Base-by-base conservation (phyloP, 2,329 filamentous ascomycete genomes). In the Penicillium sumatraense region DNA sequence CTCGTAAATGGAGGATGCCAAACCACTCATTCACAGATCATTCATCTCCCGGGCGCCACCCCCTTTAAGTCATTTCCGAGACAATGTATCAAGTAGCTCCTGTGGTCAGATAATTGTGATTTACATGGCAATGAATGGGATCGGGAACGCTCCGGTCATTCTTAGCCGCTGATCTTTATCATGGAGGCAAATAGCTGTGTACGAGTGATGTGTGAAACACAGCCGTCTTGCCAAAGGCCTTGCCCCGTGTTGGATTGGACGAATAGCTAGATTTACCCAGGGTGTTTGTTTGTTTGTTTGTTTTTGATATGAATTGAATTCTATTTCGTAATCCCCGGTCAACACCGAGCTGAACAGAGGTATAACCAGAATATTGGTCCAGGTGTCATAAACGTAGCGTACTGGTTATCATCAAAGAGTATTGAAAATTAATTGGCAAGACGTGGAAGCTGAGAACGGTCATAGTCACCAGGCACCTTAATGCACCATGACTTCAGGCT, bases 401-500 rank as follows among this genome's bases (percentile, higher is more conserved):
- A 57, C 57, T 59, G 66, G 63, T 66, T 68, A 63, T 72, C 61
- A 52, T 65, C 33, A 58, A 60, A 63, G 60, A 67, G 62, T 62
- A 71, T 71, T 49, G 54, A 53, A 52, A 56, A 49, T 52, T 50
- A 46, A 58, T 52, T 41, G 21, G 23, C 31, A 49, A 29, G 23
- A 48, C 18, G 51, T 24, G 11, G 27, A 41, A 26, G 10, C 26
- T 18, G 18, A 27, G 29, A n/a, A 38, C 36, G 46, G 35, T 35
- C 18, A 29, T 21, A 29, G 27, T 18, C 26, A 46, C 36, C 27
- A 9, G 38, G 13, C 20, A 8, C 45, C 49, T 68, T 66, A 80
- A 65, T 80, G 78, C 41, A 78, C 78, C 78, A 80, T 80, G 23
- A 79, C 70, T 57, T 80, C 76, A 8, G 71, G 64, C 51, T 77